Conservation (phyloP, 1,284 basidiomycete species). For the Papiliotrema flavescens region DNA sequence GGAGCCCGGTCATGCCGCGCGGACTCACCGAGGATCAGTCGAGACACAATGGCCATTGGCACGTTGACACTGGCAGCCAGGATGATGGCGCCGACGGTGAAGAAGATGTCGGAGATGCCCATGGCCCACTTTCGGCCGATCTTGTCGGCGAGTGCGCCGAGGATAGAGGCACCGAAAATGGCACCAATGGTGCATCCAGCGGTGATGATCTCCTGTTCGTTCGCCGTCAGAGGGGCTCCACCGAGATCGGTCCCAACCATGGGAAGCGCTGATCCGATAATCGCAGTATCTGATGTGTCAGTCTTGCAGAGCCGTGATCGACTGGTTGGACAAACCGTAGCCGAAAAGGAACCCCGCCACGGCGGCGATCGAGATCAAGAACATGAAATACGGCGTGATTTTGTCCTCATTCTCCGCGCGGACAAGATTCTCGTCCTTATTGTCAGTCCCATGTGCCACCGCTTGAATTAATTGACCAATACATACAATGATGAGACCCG, state of each 20-base stretch:
- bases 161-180: not conserved
- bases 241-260: constrained; percentile 12
- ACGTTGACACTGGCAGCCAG: not conserved
- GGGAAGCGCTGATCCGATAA: constrained; percentile 17
- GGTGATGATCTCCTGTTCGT: constrained; percentile 13
- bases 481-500: too few relatives aligned
- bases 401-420: constrained; percentile 3
- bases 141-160: constrained; percentile 4
- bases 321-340: constrained; percentile 12
- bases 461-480: too few relatives aligned
- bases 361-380: constrained; percentile 5
- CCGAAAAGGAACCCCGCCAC: constrained; percentile 18
- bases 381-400: constrained; percentile 1
- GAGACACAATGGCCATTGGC: not conserved
- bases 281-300: constrained; percentile 11
- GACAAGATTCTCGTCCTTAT: not conserved
- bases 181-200: constrained; percentile 6
- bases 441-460: too few relatives aligned
- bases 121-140: constrained; percentile 4
- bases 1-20: too few relatives aligned
- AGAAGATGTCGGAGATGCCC: constrained; percentile 7
- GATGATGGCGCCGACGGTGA: not conserved
- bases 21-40: not conserved
- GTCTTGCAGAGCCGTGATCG: not conserved
- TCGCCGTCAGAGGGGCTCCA: not conserved